Evolutionary conservation across 768 basidiomycete genomes (phyloP), one percentile per base, ranked within the genome.

Genomic region (Boletus fagicola): DNA sequence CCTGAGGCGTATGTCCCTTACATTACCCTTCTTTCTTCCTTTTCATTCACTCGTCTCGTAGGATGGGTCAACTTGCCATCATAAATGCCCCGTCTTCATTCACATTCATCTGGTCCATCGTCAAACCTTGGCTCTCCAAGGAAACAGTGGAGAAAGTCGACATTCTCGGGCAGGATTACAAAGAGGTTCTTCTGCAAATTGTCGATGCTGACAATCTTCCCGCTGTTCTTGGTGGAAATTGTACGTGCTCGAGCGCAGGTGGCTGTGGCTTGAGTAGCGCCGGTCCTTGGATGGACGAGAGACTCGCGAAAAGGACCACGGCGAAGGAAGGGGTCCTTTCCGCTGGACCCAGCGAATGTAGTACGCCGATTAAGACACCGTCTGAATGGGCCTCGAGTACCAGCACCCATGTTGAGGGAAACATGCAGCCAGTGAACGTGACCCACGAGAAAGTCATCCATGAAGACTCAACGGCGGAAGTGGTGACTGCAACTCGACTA

Each of bases 61-160:
- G 88, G 4, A 87, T 90, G 87, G 87, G 87, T 2, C 83, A 87
- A 66, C 72, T 90, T 31, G 80, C 78, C 7, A 82, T 91, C 58
- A 76, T 90, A 51, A 91, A 90, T 58, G 87, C 88, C 2, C 88
- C 88, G 3, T 75, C 82, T 5, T 83, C 85, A 4, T 90, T 91
- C 71, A 81, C 88, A 2, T 78, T 81, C 28, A 89, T 91, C 57
- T 91, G 88, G 88, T 73, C 75, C 44, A 70, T 81, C 51, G 77
- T 91, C 28, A 86, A 82, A 65, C 85, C 81, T 4, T 90, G 88
- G 88, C 73, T 91, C 51, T 78, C 87, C 15, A 85, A 85, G 65
- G 88, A 88, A 66, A 90, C 89, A 0, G 79, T 75, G 2, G 81
- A 79, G 36, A 90, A 90, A 68, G 77, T 91, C 49, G 78, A 83